A percentile compares a stretch with the other conserved stretches of the same genome.
Evolutionary conservation across 2,329 filamentous ascomycete genomes (phyloP).

Genomic region (Cercospora canescens): DNA sequence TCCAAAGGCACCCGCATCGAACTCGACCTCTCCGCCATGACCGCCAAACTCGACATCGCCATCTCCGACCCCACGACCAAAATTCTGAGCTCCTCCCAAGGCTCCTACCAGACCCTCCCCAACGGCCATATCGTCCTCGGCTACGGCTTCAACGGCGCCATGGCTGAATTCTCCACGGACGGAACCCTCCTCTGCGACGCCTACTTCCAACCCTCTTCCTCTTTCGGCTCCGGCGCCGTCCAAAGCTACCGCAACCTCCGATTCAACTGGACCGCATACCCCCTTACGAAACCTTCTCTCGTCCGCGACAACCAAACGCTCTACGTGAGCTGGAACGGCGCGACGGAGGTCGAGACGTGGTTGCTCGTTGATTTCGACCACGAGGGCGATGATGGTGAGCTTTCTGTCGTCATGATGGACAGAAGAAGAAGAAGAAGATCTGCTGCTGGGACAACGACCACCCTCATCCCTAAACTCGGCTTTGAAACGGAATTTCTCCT

Average conservation of each 20-base stretch:
- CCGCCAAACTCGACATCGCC: slow-evolving; percentile 29
- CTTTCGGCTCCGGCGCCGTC: slow-evolving; percentile 38
- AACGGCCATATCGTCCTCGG: slow-evolving; percentile 57
- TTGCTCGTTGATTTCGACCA: slow-evolving; percentile 41
- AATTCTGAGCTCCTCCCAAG: slow-evolving; percentile 51
- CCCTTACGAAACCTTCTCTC: slow-evolving; percentile 28
- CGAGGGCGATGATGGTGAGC: slow-evolving; percentile 11
- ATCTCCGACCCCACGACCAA: slow-evolving; percentile 30
- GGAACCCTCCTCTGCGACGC: slow-evolving; percentile 55
- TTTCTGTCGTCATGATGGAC: too few species aligned
- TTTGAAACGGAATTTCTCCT: slow-evolving; percentile 18
- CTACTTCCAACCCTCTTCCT: slow-evolving; percentile 50
- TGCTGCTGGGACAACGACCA: too few species aligned
- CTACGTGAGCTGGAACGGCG: slow-evolving; percentile 55
- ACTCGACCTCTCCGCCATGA: slow-evolving; percentile 32
- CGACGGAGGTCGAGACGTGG: slow-evolving; percentile 48
- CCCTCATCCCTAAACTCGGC: slow-evolving; percentile 17
- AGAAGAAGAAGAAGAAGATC: too few species aligned
- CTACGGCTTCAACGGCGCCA: slow-evolving; percentile 49
- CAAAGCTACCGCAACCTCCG: slow-evolving; percentile 55
- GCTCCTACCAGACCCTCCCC: slow-evolving; percentile 54
- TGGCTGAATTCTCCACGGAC: slow-evolving; percentile 44
- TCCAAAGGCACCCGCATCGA: slow-evolving; percentile 25
- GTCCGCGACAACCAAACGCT: slow-evolving; percentile 27
- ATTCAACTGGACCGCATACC: slow-evolving; percentile 48